Evolutionary conservation across 371 early-diverging fungal species (phyloP), one percentile per base, ranked within the genome.

Genomic region (Lichtheimia corymbifera): DNA sequence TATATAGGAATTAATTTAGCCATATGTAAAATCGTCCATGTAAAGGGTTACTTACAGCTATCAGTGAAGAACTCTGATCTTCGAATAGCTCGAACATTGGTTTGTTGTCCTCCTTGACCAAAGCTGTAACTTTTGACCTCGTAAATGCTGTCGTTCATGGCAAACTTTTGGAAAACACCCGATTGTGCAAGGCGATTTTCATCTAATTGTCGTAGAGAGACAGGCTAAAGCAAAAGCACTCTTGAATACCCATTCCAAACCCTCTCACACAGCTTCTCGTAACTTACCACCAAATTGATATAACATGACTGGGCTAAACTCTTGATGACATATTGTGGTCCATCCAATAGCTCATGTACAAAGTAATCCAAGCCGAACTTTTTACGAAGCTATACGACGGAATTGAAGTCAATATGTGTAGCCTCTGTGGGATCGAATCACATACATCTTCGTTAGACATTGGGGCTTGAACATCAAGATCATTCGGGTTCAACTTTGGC

Each of bases 331-430:
- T 83, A 76, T 0, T 76, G 72, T 4, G 94, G 93, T 0, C 89
- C 94, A 18, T 90, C 89, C n/a, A 97, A 53, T 14, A 88, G 77
- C 61, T 95, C 90, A 22, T 86, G 65, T 15, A 88, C 64, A 62
- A 85, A 93, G 50, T 90, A 82, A 22, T 90, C 90, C 69, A 97
- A 88, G 3, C 91, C 92, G 53, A 79, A 74, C 6, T 20, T 61
- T 6, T 61, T 45, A 7, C 50, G 62, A 20, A 76, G 56, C 64
- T 66, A 50, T 6, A 14, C 0, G 45, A 27, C 2, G 14, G 9
- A 27, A 22, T 24, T 35, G 35, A 1, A 1, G 9, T 35, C 9
- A 35, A 9, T 35, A 35, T 11, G 11, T 35, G 35, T 35, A 9
- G 35, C 9, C 9, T 5, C 9, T 11, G 9, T 35, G 9, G 35